Evolutionary conservation across 768 basidiomycete species (phyloP).

Genomic region (Rhodotorula babjevae): DNA sequence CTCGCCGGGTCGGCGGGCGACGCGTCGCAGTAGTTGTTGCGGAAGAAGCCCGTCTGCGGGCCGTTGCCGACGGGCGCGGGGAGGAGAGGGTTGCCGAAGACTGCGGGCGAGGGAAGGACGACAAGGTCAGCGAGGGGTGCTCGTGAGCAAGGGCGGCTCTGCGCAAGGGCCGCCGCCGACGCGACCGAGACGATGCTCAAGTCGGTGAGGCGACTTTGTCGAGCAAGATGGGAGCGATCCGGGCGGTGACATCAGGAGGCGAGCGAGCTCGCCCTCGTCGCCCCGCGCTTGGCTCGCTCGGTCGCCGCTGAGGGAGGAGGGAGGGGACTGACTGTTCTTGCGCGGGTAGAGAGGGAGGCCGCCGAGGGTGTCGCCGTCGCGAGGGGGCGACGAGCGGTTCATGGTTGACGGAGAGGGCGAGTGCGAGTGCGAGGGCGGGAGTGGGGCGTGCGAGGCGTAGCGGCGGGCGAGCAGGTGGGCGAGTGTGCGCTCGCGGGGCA

Average conservation of each 20-base stretch:
- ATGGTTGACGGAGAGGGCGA: background rate
- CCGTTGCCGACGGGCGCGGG: conserved; percentile 8
- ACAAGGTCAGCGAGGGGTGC: background rate
- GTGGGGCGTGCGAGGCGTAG: too few relatives aligned
- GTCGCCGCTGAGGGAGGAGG: background rate
- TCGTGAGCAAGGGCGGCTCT: too few relatives aligned
- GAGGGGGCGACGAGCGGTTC: too few relatives aligned
- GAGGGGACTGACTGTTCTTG: background rate
- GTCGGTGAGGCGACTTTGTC: background rate
- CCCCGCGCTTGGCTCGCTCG: too few relatives aligned
- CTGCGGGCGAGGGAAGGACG: background rate
- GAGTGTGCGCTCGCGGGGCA: background rate
- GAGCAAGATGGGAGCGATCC: background rate
- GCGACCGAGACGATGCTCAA: background rate
- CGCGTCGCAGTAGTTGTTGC: conserved; percentile 34
- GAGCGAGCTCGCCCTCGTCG: too few relatives aligned
- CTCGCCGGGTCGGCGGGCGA: conserved; percentile 14
- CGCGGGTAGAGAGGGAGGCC: background rate
- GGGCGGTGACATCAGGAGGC: background rate
- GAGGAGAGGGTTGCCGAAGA: conserved; percentile 15
- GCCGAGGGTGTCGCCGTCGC: background rate
- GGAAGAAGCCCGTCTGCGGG: conserved; percentile 34
- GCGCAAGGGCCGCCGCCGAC: background rate
- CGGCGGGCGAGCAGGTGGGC: background rate
- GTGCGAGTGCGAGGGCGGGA: background rate